These are phyloP conservation scores for Xylaria sp. DNA, from an alignment of 2,329 filamentous ascomycete genomes.

Conservation along the genomic window DNA sequence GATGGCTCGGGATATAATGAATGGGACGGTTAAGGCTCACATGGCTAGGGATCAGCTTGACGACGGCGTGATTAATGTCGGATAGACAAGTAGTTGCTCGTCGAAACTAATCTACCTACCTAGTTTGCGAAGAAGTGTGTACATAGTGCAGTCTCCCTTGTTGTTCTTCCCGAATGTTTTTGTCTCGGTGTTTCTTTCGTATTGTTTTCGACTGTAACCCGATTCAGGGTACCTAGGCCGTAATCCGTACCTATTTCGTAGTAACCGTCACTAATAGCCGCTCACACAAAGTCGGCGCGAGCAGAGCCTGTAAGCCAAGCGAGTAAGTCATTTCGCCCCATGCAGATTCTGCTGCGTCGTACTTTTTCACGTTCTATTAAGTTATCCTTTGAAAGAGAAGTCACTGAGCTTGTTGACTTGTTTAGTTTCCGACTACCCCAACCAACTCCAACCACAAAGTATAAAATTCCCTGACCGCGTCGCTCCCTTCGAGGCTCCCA, in stretches of 20 bases:
- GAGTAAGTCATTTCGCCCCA: neutral
- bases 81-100: neutral
- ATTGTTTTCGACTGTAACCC: neutral
- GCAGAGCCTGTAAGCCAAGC: neutral
- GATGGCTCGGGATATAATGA: neutral
- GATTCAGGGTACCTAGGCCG: neutral
- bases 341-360: neutral
- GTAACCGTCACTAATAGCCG: no score
- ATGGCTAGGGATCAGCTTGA: neutral
- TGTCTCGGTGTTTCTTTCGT: neutral
- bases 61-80: slow-evolving; percentile 1
- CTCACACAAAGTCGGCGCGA: neutral
- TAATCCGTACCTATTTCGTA: neutral
- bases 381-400: no score
- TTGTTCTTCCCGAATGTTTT: neutral
- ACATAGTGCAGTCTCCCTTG: neutral
- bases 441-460: no score
- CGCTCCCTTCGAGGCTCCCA: no score
- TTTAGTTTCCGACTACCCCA: no score
- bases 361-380: neutral
- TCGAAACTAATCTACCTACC: neutral
- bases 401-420: no score
- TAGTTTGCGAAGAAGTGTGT: neutral
- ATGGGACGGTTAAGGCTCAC: neutral
- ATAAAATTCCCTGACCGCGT: no score